Evolutionary conservation across 257 asterid species (phyloP), one percentile per base, ranked within the genome.

Genomic region (Scutellaria baicalensis): DNA sequence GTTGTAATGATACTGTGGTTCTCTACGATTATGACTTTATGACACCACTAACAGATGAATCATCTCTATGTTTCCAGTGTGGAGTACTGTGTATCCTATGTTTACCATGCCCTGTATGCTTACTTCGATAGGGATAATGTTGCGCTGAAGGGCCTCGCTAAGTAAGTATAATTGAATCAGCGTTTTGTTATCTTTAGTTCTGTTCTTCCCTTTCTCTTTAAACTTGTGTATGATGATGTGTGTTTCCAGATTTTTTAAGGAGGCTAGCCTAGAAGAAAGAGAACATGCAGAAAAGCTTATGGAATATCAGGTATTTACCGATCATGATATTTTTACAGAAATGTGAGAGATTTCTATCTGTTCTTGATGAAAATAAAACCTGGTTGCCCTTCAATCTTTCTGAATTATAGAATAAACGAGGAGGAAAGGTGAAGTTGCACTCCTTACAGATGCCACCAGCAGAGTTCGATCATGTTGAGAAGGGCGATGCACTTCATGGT

Each of bases 401-500:
- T 18, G 23, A 63, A 49, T 64, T 49, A 76, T 27, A 93, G 99
- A 93, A 91, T 70, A 79, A 71, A 68, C 72, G 99, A 66, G 99
- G 96, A 63, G 97, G 96, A 71, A 87, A 84, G 77, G 97, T 93
- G 81, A 87, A 81, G 77, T 64, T 93, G 35, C 69, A 72, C 65
- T 43, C 82, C 45, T 66, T 93, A 5, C 47, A 75, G 72, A 59
- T 57, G n/a, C 94, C 96, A 0, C 88, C 80, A 8, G 54, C 89
- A 0, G 99, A 93, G 66, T 89, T 78, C 58, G 94, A 82, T 51
- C 89, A 91, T 62, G 78, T 64, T 23, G 96, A 91, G 74, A 93
- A 91, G 77, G 99, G 99, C 6, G 96, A 89, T 38, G 95, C 99
- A 0, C 75, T 89, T 39, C 72, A 87, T 77, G 96, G 99, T 91